Conservation (phyloP, 78 protist genomes). For the Guillardia theta region DNA sequence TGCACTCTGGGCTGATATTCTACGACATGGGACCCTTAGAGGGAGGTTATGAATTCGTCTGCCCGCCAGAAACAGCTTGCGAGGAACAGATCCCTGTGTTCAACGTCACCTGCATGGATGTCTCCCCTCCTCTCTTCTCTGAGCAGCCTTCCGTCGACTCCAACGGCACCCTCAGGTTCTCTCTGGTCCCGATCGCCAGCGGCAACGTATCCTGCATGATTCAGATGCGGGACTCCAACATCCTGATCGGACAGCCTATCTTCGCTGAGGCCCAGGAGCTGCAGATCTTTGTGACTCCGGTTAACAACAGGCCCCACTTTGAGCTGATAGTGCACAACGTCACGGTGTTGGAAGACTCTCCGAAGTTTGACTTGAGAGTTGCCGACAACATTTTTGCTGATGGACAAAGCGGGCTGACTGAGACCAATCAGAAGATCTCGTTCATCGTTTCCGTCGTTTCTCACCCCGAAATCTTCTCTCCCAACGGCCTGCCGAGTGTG, state of each 20-base stretch:
- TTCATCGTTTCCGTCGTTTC: background rate
- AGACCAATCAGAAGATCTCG: background rate
- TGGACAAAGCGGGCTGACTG: background rate
- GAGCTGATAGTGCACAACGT: no score
- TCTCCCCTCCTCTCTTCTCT: background rate
- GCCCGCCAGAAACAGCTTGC: background rate
- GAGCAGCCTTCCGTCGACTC: background rate
- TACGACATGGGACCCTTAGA: background rate
- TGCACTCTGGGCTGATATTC: no score
- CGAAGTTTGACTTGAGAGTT: background rate
- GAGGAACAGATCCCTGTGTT: background rate
- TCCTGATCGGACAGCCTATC: background rate
- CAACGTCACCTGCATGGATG: background rate
- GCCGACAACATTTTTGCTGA: background rate
- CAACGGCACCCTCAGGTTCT: background rate
- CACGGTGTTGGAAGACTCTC: background rate
- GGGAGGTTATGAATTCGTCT: no score
- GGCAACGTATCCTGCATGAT: background rate
- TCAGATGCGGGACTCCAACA: background rate
- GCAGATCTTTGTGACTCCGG: background rate
- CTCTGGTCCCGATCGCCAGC: background rate
- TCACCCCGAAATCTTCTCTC: background rate
- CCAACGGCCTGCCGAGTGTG: background rate
- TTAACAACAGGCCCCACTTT: background rate
- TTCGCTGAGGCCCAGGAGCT: background rate